A percentile compares a stretch with the other conserved stretches of the same genome.
Evolutionary conservation across 1,284 basidiomycete species (phyloP).

Genomic region (Puccinia novopanici): DNA sequence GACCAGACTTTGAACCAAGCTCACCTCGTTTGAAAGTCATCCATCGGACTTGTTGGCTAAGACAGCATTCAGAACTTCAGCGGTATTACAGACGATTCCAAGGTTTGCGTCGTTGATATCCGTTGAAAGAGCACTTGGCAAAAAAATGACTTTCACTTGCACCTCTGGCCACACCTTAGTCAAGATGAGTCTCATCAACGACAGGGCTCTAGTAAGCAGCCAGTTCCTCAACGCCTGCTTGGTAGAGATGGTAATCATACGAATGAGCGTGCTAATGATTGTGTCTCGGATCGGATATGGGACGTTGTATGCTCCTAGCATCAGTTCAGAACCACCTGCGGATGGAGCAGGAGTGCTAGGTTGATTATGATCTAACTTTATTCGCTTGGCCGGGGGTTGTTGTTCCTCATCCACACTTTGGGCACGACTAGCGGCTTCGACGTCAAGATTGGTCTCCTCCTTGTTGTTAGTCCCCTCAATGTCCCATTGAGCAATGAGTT

Average conservation of each 20-base stretch:
- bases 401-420: slow-evolving; percentile 42
- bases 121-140: slow-evolving; percentile 71
- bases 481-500: slow-evolving; percentile 61
- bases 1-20: slow-evolving; percentile 79
- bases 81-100: too few species aligned
- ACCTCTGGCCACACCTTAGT: slow-evolving; percentile 89
- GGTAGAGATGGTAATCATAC: slow-evolving; percentile 62
- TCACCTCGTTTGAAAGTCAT: slow-evolving; percentile 78
- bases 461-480: slow-evolving; percentile 64
- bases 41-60: too few species aligned
- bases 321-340: too few species aligned
- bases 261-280: slow-evolving; percentile 88
- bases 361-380: slow-evolving; percentile 28
- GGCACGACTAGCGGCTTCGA: slow-evolving; percentile 22
- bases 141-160: slow-evolving; percentile 85
- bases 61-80: slow-evolving; percentile 88
- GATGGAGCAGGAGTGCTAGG: slow-evolving; percentile 24
- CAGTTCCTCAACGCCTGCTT: too few species aligned
- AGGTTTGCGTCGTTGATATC: slow-evolving; percentile 74
- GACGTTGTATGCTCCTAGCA: too few species aligned
- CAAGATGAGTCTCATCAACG: slow-evolving; percentile 68
- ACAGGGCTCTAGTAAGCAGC: too few species aligned
- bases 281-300: slow-evolving; percentile 67
- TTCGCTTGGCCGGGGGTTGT: slow-evolving; percentile 51
- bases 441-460: slow-evolving; percentile 51